Conservation (phyloP, 2,329 filamentous ascomycete genomes). For the Cercospora sp. region DNA sequence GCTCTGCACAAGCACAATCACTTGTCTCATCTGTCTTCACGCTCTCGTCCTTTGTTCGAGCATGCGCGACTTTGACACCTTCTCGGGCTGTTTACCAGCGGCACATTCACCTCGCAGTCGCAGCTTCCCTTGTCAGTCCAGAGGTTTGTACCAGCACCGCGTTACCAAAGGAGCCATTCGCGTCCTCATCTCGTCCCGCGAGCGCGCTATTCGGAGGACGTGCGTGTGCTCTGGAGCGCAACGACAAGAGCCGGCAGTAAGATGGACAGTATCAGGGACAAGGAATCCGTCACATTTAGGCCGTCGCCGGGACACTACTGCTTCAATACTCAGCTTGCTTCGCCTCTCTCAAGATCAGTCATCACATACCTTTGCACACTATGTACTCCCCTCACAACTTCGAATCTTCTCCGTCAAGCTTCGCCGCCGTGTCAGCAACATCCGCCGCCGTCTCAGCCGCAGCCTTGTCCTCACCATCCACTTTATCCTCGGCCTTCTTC, state of each 20-base stretch:
- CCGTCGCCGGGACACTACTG: not conserved
- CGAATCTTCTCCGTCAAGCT: constrained; percentile 23
- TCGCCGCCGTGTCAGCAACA: constrained; percentile 49
- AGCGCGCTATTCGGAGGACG: not conserved
- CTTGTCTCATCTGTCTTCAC: not conserved
- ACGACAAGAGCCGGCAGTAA: not conserved
- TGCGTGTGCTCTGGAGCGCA: not conserved
- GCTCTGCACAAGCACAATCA: too few species aligned
- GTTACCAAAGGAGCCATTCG: not conserved
- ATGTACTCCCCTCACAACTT: not conserved
- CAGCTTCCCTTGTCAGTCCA: not conserved
- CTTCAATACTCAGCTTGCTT: not conserved
- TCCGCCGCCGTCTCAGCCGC: constrained; percentile 44
- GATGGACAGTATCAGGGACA: not conserved
- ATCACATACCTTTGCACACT: not conserved
- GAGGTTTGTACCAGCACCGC: not conserved
- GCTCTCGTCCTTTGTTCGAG: not conserved
- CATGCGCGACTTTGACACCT: not conserved
- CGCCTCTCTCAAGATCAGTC: not conserved
- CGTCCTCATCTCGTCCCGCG: not conserved
- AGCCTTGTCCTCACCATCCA: constrained; percentile 33
- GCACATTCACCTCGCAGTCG: too few species aligned
- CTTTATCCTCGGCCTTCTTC: constrained; percentile 39
- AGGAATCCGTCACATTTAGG: not conserved
- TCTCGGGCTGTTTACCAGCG: too few species aligned